A percentile compares a stretch with the other conserved stretches of the same genome.
Evolutionary conservation across 225 moss, liverwort and hornwort genomes (phyloP).

Genomic region (Pseudoscleropodium purum): DNA sequence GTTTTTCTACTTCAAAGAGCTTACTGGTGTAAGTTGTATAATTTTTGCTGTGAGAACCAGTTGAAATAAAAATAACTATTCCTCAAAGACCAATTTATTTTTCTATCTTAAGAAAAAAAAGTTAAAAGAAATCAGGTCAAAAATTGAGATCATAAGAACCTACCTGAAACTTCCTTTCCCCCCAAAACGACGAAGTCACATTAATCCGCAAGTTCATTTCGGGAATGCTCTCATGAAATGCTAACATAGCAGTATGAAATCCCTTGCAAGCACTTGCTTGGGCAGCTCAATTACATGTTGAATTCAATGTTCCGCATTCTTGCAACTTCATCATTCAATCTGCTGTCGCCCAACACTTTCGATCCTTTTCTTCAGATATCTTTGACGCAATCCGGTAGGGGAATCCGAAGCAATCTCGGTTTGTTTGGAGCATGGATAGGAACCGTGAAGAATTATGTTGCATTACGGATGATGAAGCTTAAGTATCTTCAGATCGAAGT

Average conservation of each 20-base stretch:
- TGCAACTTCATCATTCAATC: not conserved
- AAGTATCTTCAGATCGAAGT: not conserved
- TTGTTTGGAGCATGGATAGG: not conserved
- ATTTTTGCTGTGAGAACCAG: fast-evolving
- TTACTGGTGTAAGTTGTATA: too few relatives aligned
- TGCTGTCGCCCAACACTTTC: constrained; percentile 1
- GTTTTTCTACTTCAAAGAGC: not conserved
- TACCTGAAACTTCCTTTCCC: too few relatives aligned
- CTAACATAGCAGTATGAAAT: too few relatives aligned
- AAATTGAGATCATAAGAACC: not conserved
- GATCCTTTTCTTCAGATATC: constrained; percentile 2
- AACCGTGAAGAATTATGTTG: not conserved
- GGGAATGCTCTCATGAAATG: too few relatives aligned
- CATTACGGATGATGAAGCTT: not conserved
- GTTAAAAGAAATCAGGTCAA: not conserved
- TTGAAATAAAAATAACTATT: not conserved
- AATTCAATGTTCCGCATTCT: not conserved
- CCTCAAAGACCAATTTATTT: not conserved
- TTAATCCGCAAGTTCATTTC: too few relatives aligned
- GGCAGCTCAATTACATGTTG: constrained; percentile 7
- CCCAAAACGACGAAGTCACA: too few relatives aligned
- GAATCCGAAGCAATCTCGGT: constrained; percentile 10
- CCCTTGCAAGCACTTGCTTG: not conserved
- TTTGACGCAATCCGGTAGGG: constrained; percentile 8
- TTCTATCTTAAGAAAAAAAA: not conserved